Base-by-base conservation (phyloP, 1,139 yeast genomes). In the Candida tunisiensis region DNA sequence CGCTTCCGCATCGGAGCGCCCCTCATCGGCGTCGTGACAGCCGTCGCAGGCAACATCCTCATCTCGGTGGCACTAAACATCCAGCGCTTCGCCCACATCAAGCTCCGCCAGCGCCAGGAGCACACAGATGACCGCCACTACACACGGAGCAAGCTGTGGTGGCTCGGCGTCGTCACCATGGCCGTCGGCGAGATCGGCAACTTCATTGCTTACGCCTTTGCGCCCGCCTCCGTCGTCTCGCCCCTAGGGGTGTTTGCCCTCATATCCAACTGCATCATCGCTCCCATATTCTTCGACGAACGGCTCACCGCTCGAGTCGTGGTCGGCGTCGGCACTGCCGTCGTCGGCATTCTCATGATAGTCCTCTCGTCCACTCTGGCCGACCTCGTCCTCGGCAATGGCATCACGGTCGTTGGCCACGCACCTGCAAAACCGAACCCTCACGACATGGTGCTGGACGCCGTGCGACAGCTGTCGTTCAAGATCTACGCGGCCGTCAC, bases 191-290 rank as follows among this genome's bases (percentile, higher is more conserved):
- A 61, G 31, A 40, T 51, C 5, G 60, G 62, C 10, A 60, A 58
- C 35, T 59, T 61, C 32, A 39, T 60, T 9, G 63, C 65, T 4
- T 60, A 59, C 34, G 67, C 66, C 0, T 43, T 57, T 25, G 59
- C 62, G 0, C 62, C 63, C 2, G 60, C 62, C 4, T 54, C 61
- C n/a, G 44, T 57, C 3, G 64, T 61, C 11, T 55, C 62, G 3
- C 64, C 66, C 0, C 37, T 61, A 17, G 67, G 67, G 4, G 64
- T 60, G 4, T 53, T 60, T 23, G 59, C 65, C 2, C 44, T 59
- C 16, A 45, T 61, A 1, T 52, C 65, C 3, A 61, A 62, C 34
- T 53, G 61, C 27, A 43, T 60, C 14, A 47, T 62, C 12, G 66
- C 66, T 0, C 66, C 66, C 0, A 44, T 58, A 2, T 38, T 60